Evolutionary conservation across 2,329 filamentous ascomycete species (phyloP), one percentile per base, ranked within the genome.

Genomic region (Hirsutella minnesotensis): DNA sequence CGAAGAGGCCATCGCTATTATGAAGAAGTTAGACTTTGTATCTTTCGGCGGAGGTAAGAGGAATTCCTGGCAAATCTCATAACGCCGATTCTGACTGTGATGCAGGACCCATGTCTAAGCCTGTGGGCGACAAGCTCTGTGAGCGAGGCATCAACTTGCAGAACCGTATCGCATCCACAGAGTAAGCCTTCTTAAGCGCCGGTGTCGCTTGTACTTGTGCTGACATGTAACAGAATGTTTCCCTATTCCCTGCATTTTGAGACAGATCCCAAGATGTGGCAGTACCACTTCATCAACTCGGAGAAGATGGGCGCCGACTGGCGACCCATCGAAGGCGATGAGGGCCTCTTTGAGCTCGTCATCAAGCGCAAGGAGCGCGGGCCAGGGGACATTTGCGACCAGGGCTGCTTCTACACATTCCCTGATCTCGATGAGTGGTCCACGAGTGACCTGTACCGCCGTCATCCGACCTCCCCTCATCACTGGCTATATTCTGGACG

Each of bases 291-390:
- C 46, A 53, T 66, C 47, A 58, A 67, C 48, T 58, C 59, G 0
- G 60, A 69, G 2, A n/a, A 55, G 0, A 56, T 68, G 39, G 67
- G 68, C 5, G 58, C 56, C 9, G 62, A 68, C 4, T 71, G 67
- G 60, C 59, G 61, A 2, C 40, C 43, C 3, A 38, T 48, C 4
- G 38, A 46, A 16, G 20, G 31, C 9, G 42, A 44, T 0, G 40
- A 48, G 1, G 44, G 43, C 9, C 16, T 46, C 10, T 49, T 49
- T 18, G 51, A 56, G 41, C 57, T 68, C 13, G 59, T 68, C 8
- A 48, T 68, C 21, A 49, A 61, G 4, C 62, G 65, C 31, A 60
- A 63, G 24, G 24, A 27, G 24, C 24, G 24, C 24, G 24, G 24
- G 7, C 24, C 24, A 12, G 24, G 24, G 12, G 12, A 27, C 24